Percentiles rank a stretch among this genome's conserved stretches.
phyloP scores from a whole-genome alignment of 108 stramenopile genomes.

The Aureococcus anophagefferens region DNA sequence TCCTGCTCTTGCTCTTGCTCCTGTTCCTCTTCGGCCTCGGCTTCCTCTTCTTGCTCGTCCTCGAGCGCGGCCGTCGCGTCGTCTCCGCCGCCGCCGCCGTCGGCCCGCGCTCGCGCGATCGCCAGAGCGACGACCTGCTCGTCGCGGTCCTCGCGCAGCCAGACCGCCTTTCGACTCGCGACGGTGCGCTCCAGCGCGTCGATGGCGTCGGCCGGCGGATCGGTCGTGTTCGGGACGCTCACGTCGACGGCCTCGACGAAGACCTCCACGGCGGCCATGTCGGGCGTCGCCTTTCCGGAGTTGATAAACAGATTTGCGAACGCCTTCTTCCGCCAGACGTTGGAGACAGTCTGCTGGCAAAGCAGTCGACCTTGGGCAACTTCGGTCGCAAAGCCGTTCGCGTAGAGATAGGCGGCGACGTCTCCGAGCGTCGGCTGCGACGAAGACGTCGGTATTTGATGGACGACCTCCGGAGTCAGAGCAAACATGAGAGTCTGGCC shows the following conservation, averaged over 20 bases:
- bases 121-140: neutral
- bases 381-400: conserved; percentile 95
- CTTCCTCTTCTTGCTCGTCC: conserved; percentile 15
- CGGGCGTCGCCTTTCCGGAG: neutral
- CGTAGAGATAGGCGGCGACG: conserved; percentile 90
- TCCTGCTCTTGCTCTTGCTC: conserved; percentile 16
- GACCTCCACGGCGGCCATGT: conserved; percentile 55
- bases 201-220: conserved; percentile 14
- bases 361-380: conserved; percentile 92
- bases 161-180: conserved; percentile 2
- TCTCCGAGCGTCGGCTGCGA: conserved; percentile 51
- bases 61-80: conserved; percentile 3
- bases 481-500: conserved; percentile 34
- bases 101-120: neutral
- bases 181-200: neutral
- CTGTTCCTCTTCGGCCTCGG: conserved; percentile 11
- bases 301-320: conserved; percentile 54
- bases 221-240: conserved; percentile 87
- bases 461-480: conserved; percentile 38
- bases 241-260: conserved; percentile 90
- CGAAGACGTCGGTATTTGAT: neutral
- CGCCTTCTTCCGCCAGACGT: conserved; percentile 84
- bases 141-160: conserved; percentile 5
- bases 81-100: neutral
- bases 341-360: conserved; percentile 83